Evolutionary conservation across 1,139 yeast genomes (phyloP).

Genomic region (Nadsonia starkeyi-henricii): DNA sequence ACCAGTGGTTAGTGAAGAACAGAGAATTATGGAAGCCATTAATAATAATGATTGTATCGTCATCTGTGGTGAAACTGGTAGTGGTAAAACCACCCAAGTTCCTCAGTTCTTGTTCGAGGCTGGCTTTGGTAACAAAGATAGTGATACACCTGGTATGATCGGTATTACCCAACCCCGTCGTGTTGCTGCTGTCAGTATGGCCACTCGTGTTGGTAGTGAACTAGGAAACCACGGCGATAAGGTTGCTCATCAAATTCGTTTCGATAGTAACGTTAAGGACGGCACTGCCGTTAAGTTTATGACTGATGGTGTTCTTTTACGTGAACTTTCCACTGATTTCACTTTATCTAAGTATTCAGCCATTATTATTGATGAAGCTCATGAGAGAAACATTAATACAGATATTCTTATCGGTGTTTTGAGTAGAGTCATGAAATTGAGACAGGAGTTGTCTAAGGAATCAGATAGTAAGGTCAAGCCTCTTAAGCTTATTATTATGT

Average conservation of each 20-base stretch:
- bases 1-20: conserved; percentile 89
- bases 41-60: conserved; percentile 85
- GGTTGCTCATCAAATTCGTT: conserved; percentile 87
- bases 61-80: conserved; percentile 95
- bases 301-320: conserved; percentile 94
- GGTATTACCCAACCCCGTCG: conserved; percentile 96
- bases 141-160: conserved; percentile 78
- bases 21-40: conserved; percentile 87
- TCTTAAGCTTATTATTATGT: conserved; percentile 54
- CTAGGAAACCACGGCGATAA: conserved; percentile 62
- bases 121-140: conserved; percentile 58
- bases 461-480: conserved; percentile 31
- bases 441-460: conserved; percentile 35
- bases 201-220: conserved; percentile 72
- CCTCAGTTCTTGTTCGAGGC: conserved; percentile 89
- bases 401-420: conserved; percentile 92
- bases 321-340: conserved; percentile 88
- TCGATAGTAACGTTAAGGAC: conserved; percentile 57
- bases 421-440: conserved; percentile 68
- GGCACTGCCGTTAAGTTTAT: conserved; percentile 82
- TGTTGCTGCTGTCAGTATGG: conserved; percentile 98
- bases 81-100: conserved; percentile 95
- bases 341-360: conserved; percentile 69
- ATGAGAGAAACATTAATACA: conserved; percentile 89
- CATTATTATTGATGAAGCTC: conserved; percentile 91